Evolutionary conservation across 2,329 filamentous ascomycete genomes (phyloP).

Genomic region (Aspergillus intermedius): DNA sequence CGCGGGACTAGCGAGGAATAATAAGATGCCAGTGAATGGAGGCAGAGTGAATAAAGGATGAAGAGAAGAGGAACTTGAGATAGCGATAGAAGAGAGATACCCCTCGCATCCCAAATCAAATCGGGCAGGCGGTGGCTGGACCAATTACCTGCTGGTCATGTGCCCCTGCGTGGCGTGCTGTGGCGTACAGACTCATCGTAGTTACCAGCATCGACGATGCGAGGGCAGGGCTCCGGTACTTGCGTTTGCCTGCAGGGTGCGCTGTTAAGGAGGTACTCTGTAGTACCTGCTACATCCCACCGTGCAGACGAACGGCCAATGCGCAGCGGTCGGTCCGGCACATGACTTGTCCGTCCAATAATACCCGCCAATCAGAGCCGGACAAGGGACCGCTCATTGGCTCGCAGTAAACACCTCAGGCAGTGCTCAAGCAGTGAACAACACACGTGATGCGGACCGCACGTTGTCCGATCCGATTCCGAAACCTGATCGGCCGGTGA

Average conservation of each 20-base stretch:
- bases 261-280: background rate
- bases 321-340: background rate
- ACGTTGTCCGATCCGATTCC: background rate
- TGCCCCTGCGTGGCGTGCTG: constrained; percentile 7
- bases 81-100: background rate
- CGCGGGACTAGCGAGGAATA: background rate
- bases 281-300: background rate
- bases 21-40: background rate
- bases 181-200: constrained; percentile 5
- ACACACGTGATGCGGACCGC: background rate
- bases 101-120: constrained; percentile 1
- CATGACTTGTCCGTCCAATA: background rate
- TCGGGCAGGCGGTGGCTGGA: constrained; percentile 20
- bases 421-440: background rate
- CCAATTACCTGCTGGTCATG: constrained; percentile 20
- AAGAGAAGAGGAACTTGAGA: background rate
- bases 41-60: background rate
- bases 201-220: constrained; percentile 1
- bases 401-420: background rate
- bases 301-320: background rate
- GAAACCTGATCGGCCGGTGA: background rate
- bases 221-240: background rate
- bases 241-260: background rate
- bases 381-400: background rate
- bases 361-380: background rate